These are phyloP conservation scores for Phaffomyces opuntiae DNA, from an alignment of 805 yeast genomes.

Conservation along the genomic window DNA sequence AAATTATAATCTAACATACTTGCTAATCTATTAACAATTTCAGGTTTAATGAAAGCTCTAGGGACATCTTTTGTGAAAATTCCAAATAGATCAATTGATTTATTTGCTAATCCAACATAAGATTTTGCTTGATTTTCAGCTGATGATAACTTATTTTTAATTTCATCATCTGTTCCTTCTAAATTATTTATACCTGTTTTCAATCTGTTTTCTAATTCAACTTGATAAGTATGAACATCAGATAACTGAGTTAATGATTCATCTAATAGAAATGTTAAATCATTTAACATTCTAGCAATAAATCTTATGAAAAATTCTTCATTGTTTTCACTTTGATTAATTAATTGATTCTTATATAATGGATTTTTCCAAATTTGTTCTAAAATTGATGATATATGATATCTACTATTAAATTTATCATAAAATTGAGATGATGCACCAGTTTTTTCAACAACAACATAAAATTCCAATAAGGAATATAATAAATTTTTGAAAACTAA, in stretches of 20 bases:
- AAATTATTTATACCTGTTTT: slow-evolving; percentile 19
- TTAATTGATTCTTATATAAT: slow-evolving; percentile 60
- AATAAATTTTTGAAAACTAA: slow-evolving; percentile 59
- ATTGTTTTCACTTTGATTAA: slow-evolving; percentile 55
- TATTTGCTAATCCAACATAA: slow-evolving; percentile 74
- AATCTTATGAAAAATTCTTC: slow-evolving; percentile 86
- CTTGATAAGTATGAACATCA: slow-evolving; percentile 69
- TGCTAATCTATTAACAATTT: slow-evolving; percentile 88
- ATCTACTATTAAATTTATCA: slow-evolving; percentile 90
- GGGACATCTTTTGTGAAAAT: slow-evolving; percentile 85
- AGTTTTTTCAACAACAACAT: slow-evolving; percentile 92
- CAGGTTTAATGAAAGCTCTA: slow-evolving; percentile 75
- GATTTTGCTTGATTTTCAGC: slow-evolving; percentile 77
- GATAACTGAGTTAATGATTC: slow-evolving; percentile 79
- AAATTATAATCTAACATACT: slow-evolving; percentile 93
- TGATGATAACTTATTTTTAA: slow-evolving; percentile 44
- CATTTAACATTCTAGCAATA: slow-evolving; percentile 92
- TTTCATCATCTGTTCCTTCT: slow-evolving; percentile 57
- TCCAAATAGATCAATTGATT: slow-evolving; percentile 72
- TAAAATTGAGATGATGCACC: slow-evolving; percentile 94
- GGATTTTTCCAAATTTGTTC: slow-evolving; percentile 79
- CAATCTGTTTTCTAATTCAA: slow-evolving; percentile 49
- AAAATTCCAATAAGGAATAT: slow-evolving; percentile 80
- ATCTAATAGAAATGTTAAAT: slow-evolving; percentile 84
- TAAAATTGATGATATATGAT: slow-evolving; percentile 74